phyloP scores from a whole-genome alignment of 129 eudicot genomes.

The Flaveria bidentis region DNA sequence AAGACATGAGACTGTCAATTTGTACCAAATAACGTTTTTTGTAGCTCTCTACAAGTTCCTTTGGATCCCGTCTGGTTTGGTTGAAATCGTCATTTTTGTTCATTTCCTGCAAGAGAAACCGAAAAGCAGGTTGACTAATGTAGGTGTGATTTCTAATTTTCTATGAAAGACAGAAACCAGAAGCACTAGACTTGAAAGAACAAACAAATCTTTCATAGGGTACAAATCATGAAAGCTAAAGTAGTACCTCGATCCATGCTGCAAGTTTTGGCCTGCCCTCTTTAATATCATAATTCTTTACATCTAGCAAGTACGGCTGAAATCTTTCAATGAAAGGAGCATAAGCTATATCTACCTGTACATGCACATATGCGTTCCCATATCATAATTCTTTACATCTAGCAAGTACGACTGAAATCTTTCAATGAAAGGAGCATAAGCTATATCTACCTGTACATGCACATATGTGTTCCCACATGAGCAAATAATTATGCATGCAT shows the following conservation, averaged over 20 bases:
- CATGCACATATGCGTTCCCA: background rate
- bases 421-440: slow-evolving; percentile 88
- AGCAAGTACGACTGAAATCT: slow-evolving; percentile 62
- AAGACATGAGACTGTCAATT: slow-evolving; percentile 13
- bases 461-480: slow-evolving; percentile 1
- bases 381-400: slow-evolving; percentile 69
- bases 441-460: slow-evolving; percentile 73
- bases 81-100: slow-evolving; percentile 61
- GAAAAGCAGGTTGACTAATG: background rate
- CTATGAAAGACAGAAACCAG: background rate
- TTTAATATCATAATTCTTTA: slow-evolving; percentile 65
- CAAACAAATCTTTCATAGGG: background rate
- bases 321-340: slow-evolving; percentile 85
- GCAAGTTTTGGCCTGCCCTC: slow-evolving; percentile 73
- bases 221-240: background rate
- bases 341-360: slow-evolving; percentile 90
- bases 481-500: background rate
- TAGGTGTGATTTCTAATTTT: background rate
- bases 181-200: slow-evolving; percentile 1
- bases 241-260: slow-evolving; percentile 75
- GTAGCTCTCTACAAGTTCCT: slow-evolving; percentile 74
- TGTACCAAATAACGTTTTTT: slow-evolving; percentile 63
- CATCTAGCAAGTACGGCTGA: slow-evolving; percentile 59
- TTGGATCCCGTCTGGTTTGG: slow-evolving; percentile 66
- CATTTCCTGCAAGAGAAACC: slow-evolving; percentile 55